These are phyloP conservation scores for Populus tomentosa DNA, from an alignment of 441 rosid genomes.

Conservation along the genomic window DNA sequence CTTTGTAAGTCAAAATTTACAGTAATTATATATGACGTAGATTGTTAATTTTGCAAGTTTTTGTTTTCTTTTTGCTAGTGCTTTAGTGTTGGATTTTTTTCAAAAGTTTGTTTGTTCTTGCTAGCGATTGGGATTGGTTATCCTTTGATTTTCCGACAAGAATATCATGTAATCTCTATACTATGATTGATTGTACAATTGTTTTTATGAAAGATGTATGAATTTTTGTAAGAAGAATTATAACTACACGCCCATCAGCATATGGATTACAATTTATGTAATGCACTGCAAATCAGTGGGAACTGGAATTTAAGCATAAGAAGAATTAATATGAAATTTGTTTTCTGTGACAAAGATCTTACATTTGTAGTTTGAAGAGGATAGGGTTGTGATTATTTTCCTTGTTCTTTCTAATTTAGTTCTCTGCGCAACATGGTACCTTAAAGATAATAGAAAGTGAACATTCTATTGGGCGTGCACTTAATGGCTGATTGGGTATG, in stretches of 20 bases:
- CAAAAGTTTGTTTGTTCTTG: conserved; percentile 8
- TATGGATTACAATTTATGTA: not conserved
- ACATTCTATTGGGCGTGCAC: not conserved
- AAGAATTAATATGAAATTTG: not conserved
- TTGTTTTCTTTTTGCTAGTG: conserved; percentile 1
- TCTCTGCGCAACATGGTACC: not conserved
- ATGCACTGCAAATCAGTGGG: not conserved
- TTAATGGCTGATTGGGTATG: not conserved
- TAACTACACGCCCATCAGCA: not conserved
- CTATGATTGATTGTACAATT: conserved; percentile 29
- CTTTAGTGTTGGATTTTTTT: conserved; percentile 18
- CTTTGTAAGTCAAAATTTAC: conserved; percentile 27
- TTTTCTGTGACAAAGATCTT: not conserved
- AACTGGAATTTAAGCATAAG: not conserved
- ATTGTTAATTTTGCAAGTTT: conserved; percentile 10
- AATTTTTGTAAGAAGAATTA: conserved; percentile 16
- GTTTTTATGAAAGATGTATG: conserved; percentile 3
- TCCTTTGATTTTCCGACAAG: conserved; percentile 17
- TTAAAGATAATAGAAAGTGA: not conserved
- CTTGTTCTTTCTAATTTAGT: not conserved
- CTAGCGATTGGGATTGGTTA: conserved; percentile 16
- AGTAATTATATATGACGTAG: conserved; percentile 25
- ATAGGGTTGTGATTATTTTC: not conserved
- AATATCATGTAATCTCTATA: conserved; percentile 24
- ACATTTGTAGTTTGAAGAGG: not conserved